phyloP scores from a whole-genome alignment of 176 grass and related monocot genomes.

The Hordeum marinum region DNA sequence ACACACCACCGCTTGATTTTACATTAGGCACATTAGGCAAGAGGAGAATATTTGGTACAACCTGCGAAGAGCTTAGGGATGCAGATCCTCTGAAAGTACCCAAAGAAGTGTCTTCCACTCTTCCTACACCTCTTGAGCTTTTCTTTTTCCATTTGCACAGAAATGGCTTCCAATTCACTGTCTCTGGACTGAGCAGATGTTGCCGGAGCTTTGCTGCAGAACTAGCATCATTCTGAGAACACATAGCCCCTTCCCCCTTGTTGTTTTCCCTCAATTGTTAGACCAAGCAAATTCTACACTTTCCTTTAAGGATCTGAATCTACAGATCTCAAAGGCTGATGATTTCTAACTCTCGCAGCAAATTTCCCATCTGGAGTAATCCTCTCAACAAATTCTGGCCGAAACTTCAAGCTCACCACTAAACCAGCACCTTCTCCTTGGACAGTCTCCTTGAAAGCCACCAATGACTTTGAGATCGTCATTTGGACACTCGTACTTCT shows the following conservation, averaged over 20 bases:
- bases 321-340: constrained; percentile 48
- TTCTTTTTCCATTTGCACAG: constrained; percentile 55
- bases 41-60: background rate
- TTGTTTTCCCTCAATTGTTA: constrained; percentile 61
- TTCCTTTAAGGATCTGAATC: constrained; percentile 59
- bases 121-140: constrained; percentile 46
- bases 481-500: constrained; percentile 40
- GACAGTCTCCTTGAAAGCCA: constrained; percentile 70
- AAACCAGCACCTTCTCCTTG: constrained; percentile 48
- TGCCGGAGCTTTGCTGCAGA: constrained; percentile 42
- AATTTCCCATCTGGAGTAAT: constrained; percentile 65
- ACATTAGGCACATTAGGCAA: background rate
- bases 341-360: constrained; percentile 46
- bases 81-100: constrained; percentile 59
- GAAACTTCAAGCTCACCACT: constrained; percentile 26
- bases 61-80: background rate
- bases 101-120: constrained; percentile 29
- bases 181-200: constrained; percentile 49
- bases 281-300: constrained; percentile 49
- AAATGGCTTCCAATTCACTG: constrained; percentile 54
- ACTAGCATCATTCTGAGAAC: constrained; percentile 40
- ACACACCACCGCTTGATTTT: background rate
- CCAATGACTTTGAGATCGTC: constrained; percentile 52
- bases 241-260: constrained; percentile 18
- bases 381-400: constrained; percentile 26